Base-by-base conservation (phyloP, 2,329 filamentous ascomycete genomes). In the Aureobasidium subglaciale region DNA sequence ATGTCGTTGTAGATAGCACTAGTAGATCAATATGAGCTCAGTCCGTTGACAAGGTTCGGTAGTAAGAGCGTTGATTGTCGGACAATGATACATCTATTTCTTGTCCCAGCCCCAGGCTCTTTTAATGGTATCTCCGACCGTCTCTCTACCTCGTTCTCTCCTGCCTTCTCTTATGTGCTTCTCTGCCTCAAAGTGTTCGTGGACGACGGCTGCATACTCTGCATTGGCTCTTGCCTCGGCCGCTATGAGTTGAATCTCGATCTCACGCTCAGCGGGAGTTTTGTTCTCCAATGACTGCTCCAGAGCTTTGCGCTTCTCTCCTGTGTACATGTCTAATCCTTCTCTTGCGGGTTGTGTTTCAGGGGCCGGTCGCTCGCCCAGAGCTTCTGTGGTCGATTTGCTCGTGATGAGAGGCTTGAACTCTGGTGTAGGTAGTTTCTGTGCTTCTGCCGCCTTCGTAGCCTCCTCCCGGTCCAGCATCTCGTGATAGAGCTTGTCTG, bases 401-500 rank as follows among this genome's bases (percentile, higher is more conserved):
- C 61, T 56, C 24, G 62, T 61, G 30, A 88, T 68, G 6, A 84
- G 68, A 7, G 82, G 77, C 43, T 81, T 74, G 64, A 88, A 84
- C 18, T 75, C 72, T 0, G 87, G 85, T 42, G 76, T 67, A 64
- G 64, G 74, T 64, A 65, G 70, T 60, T 65, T 81, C 70, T 70
- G 79, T 54, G 78, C 75, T 69, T 84, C 84, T 32, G 86, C 87
- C 64, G 83, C 79, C 60, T 87, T 82, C n/a, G 88, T 83, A 60
- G 79, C 81, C 18, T 76, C 77, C 71, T 99, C 92, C 68, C 95
- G 90, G 59, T 83, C 80, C 34, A 95, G 71, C 85, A 97, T 90
- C 63, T 87, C 83, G 65, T 92, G 87, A 71, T 90, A 99, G 37
- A 99, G 78, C 60, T 82, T 83, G 73, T 99, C 93, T 58, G 92